phyloP scores from a whole-genome alignment of 805 yeast species.

The Yarrowia bubula region DNA sequence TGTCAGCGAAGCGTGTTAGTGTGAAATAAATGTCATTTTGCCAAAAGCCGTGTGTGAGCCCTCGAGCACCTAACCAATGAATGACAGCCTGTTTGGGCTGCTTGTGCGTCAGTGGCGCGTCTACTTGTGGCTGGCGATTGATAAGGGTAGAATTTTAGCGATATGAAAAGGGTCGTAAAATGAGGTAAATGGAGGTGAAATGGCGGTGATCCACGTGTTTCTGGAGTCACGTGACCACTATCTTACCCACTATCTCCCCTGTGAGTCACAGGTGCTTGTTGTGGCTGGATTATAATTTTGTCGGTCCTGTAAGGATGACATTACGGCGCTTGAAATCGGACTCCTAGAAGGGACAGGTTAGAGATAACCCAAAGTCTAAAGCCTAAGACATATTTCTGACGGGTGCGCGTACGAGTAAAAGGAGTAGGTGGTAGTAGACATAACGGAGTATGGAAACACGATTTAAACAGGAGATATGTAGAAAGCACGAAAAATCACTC shows the following conservation, averaged over 20 bases:
- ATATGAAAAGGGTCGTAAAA: too few species aligned
- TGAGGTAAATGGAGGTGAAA: too few species aligned
- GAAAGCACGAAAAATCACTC: background rate
- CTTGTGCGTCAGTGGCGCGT: slow-evolving; percentile 14
- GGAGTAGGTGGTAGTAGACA: background rate
- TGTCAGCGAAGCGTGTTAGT: too few species aligned
- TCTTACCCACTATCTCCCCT: too few species aligned
- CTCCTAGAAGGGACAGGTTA: slow-evolving; percentile 7
- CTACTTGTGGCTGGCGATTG: slow-evolving; percentile 12
- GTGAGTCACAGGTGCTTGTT: background rate
- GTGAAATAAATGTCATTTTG: too few species aligned
- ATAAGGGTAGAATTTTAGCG: background rate
- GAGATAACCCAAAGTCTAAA: slow-evolving; percentile 20
- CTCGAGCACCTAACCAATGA: too few species aligned
- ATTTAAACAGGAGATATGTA: too few species aligned
- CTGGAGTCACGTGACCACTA: too few species aligned
- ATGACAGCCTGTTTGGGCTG: background rate
- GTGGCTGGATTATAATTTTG: too few species aligned
- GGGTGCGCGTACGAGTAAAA: too few species aligned
- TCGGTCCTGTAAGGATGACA: background rate
- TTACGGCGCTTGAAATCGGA: slow-evolving; percentile 2
- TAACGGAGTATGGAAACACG: background rate
- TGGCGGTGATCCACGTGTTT: too few species aligned
- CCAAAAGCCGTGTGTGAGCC: background rate
- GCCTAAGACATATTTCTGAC: background rate